These are phyloP conservation scores for Acanthamoeba castellanii DNA, from an alignment of 208 protist genomes.

Conservation along the genomic window DNA sequence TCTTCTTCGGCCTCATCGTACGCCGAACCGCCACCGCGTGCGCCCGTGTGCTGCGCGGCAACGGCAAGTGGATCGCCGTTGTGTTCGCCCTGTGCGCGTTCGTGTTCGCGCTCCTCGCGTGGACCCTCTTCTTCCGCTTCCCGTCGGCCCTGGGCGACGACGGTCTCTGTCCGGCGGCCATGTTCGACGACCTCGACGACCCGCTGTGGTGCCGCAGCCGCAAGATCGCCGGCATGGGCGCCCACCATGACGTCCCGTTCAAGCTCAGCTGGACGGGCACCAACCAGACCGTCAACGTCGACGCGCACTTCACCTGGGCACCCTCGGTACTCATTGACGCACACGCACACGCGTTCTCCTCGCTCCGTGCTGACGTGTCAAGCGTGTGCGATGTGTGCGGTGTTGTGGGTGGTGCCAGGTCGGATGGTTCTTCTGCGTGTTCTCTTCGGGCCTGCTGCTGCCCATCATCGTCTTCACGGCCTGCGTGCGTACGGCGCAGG, in stretches of 20 bases:
- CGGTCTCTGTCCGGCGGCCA: neutral
- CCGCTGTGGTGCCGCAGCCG: neutral
- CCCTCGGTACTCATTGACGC: neutral
- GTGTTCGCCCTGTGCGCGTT: neutral
- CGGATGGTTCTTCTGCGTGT: neutral
- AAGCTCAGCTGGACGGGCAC: neutral
- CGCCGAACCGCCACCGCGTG: neutral
- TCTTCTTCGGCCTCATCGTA: slow-evolving; percentile 27
- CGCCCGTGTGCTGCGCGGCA: neutral
- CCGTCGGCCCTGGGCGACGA: neutral
- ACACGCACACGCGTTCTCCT: neutral
- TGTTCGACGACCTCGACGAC: neutral
- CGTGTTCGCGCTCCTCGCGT: neutral
- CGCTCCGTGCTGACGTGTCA: neutral
- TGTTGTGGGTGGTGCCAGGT: neutral
- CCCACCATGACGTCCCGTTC: neutral
- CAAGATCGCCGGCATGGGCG: neutral
- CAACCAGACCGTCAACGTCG: neutral
- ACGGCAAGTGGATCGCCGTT: neutral
- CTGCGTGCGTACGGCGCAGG: neutral
- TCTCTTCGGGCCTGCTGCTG: neutral
- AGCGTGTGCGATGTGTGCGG: neutral
- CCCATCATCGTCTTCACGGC: neutral
- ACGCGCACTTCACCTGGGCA: neutral
- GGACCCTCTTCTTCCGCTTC: slow-evolving; percentile 53